Percentiles rank a stretch among this genome's conserved stretches.
These are phyloP conservation scores for Solanum virginianum DNA, from an alignment of 257 asterid species.

Conservation along the genomic window DNA sequence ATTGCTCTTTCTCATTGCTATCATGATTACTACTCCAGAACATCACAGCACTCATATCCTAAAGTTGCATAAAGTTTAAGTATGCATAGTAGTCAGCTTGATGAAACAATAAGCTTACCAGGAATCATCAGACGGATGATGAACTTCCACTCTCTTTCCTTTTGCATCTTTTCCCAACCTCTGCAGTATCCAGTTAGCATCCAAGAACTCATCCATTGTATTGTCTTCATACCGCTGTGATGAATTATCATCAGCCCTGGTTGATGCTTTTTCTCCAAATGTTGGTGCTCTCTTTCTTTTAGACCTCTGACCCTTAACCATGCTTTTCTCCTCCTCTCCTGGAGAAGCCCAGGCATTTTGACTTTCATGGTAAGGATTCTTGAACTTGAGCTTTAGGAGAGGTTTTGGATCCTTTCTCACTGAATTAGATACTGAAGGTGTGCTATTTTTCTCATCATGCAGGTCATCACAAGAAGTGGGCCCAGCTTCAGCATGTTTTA, in stretches of 20 bases:
- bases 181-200: slow-evolving; percentile 95
- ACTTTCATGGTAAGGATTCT: slow-evolving; percentile 46
- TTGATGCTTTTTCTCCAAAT: slow-evolving; percentile 15
- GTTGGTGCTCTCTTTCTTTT: slow-evolving; percentile 65
- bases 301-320: slow-evolving; percentile 84
- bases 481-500: slow-evolving; percentile 18
- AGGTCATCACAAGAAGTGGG: slow-evolving; percentile 22
- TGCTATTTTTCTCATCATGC: slow-evolving; percentile 25
- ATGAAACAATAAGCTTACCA: slow-evolving; percentile 36
- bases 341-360: slow-evolving; percentile 33
- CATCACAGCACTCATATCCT: slow-evolving; percentile 1
- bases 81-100: neutral
- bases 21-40: neutral
- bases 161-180: slow-evolving; percentile 94
- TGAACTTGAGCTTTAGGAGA: slow-evolving; percentile 66
- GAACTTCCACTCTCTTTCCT: slow-evolving; percentile 93
- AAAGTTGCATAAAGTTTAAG: neutral
- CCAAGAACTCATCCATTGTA: slow-evolving; percentile 64
- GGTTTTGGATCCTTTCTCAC: slow-evolving; percentile 51
- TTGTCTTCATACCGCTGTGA: slow-evolving; percentile 37
- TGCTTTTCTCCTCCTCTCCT: slow-evolving; percentile 53
- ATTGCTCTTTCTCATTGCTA: neutral
- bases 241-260: slow-evolving; percentile 35
- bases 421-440: slow-evolving; percentile 21
- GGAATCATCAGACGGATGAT: slow-evolving; percentile 64